Conservation (phyloP, 192 early-diverging fungal genomes). For the Linnemannia elongata region DNA sequence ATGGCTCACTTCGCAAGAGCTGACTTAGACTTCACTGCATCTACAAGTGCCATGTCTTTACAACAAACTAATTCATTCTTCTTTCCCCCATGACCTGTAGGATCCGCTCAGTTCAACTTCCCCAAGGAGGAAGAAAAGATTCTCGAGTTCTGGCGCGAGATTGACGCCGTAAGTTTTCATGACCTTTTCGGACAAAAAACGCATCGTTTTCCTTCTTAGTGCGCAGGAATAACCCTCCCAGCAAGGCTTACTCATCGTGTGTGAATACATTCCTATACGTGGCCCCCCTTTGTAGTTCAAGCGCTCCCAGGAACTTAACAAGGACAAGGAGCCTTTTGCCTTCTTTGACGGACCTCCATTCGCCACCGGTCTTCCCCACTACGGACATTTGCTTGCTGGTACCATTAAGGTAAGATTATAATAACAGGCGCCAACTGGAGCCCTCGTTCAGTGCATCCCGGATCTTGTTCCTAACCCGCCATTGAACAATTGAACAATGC, state of each 20-base stretch:
- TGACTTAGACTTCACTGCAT: not conserved
- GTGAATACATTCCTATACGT: not conserved
- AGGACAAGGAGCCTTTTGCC: constrained; percentile 87
- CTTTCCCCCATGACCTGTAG: constrained; percentile 11
- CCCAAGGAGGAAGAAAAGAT: constrained; percentile 96
- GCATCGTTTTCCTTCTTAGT: not conserved
- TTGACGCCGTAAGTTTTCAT: constrained; percentile 82
- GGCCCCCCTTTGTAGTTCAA: constrained; percentile 29
- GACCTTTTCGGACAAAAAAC: not conserved
- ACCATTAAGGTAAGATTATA: constrained; percentile 88
- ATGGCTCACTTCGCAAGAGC: not conserved
- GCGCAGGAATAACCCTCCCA: not conserved
- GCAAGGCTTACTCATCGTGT: constrained; percentile 3
- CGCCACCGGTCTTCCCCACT: constrained; percentile 98
- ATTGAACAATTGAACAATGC: not conserved
- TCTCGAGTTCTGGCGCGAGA: constrained; percentile 95
- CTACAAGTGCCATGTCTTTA: not conserved
- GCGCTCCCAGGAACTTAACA: constrained; percentile 87
- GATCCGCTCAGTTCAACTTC: constrained; percentile 79
- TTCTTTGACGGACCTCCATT: constrained; percentile 99
- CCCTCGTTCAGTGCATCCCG: not conserved
- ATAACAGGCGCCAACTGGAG: too few relatives aligned
- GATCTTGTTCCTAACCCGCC: not conserved
- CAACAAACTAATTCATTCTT: not conserved
- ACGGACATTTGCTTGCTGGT: constrained; percentile 98